Evolutionary conservation across 2,329 filamentous ascomycete species (phyloP).

Genomic region (Tricladium varicosporioides): DNA sequence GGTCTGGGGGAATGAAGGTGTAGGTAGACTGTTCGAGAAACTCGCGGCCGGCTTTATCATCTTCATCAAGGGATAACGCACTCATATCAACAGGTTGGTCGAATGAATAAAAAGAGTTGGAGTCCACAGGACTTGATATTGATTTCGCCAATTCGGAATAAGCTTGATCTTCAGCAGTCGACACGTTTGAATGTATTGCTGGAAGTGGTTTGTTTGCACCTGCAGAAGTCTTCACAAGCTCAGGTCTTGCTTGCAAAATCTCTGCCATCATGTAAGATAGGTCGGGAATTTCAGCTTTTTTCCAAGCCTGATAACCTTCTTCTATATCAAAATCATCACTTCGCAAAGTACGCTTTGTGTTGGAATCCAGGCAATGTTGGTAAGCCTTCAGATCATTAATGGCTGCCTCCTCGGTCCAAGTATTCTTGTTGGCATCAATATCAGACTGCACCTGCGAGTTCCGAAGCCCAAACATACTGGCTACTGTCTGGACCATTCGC

Average conservation of each 20-base stretch:
- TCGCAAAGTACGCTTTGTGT: conserved; percentile 71
- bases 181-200: conserved; percentile 49
- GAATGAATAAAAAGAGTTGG: conserved; percentile 39
- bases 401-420: conserved; percentile 91
- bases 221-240: conserved; percentile 63
- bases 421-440: conserved; percentile 74
- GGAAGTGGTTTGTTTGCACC: conserved; percentile 57
- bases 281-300: conserved; percentile 81
- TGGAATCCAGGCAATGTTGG: conserved; percentile 81
- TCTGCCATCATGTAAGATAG: conserved; percentile 92
- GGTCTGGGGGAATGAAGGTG: conserved; percentile 85
- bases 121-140: conserved; percentile 45
- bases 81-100: conserved; percentile 35
- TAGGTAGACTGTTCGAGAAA: conserved; percentile 65
- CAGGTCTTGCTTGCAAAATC: conserved; percentile 81
- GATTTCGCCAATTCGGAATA: conserved; percentile 53
- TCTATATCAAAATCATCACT: conserved; percentile 87
- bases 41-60: conserved; percentile 26
- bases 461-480: conserved; percentile 78
- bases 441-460: conserved; percentile 81
- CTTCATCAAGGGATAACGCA: conserved; percentile 29
- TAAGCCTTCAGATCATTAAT: conserved; percentile 91
- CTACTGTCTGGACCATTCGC: conserved; percentile 85
- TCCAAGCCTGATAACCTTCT: conserved; percentile 87
- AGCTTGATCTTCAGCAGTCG: conserved; percentile 39